Conservation (phyloP, 2,329 filamentous ascomycete species). For the Ophiocordyceps camponoti-saundersi region DNA sequence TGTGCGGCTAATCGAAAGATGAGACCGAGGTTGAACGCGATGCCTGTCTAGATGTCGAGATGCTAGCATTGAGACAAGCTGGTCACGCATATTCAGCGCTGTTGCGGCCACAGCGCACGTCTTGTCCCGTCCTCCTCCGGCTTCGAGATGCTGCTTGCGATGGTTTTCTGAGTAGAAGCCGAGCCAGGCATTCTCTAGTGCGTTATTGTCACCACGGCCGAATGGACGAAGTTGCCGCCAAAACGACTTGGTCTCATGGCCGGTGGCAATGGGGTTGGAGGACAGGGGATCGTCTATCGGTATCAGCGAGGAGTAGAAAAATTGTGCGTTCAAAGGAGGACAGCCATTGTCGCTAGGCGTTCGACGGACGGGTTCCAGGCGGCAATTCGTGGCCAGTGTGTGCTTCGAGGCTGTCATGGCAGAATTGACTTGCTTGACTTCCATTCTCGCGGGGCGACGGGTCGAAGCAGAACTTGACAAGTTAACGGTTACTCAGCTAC, state of each 20-base stretch:
- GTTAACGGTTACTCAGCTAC: background rate
- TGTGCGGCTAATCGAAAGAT: background rate
- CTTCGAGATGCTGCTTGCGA: constrained; percentile 27
- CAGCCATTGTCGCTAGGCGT: constrained; percentile 24
- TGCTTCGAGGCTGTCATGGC: constrained; percentile 18
- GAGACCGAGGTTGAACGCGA: constrained; percentile 5
- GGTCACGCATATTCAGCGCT: constrained; percentile 7
- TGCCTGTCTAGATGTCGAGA: constrained; percentile 31
- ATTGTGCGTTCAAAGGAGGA: constrained; percentile 51
- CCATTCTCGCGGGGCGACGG: background rate
- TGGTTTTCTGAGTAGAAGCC: constrained; percentile 33
- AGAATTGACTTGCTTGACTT: background rate
- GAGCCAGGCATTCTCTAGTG: constrained; percentile 65
- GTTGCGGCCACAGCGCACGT: constrained; percentile 16
- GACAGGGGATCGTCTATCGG: constrained; percentile 84
- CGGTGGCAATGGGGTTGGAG: constrained; percentile 32
- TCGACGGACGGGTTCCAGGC: constrained; percentile 28
- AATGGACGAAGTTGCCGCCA: constrained; percentile 60
- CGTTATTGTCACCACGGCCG: constrained; percentile 59
- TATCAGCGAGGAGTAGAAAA: constrained; percentile 70
- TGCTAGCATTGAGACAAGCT: constrained; percentile 25
- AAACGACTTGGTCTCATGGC: constrained; percentile 31
- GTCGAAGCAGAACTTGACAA: background rate
- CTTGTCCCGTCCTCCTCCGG: constrained; percentile 4
- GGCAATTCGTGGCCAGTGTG: constrained; percentile 43